Percentiles rank a stretch among this genome's conserved stretches.
Evolutionary conservation across 257 asterid species (phyloP).

Genomic region (Catharanthus roseus): DNA sequence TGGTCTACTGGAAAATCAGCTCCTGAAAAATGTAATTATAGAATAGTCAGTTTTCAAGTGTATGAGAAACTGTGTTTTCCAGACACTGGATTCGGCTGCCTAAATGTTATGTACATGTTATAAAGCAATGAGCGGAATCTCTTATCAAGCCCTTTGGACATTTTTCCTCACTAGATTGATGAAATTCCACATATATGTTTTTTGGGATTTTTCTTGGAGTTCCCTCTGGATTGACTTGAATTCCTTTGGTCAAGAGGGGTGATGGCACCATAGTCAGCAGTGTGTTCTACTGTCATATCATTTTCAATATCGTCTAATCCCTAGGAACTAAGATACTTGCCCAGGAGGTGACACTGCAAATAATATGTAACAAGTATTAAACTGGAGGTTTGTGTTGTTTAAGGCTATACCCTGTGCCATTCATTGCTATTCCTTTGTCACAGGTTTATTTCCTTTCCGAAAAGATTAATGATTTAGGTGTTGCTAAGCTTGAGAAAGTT

Average conservation of each 20-base stretch:
- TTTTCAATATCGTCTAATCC: not conserved
- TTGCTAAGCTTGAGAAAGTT: not conserved
- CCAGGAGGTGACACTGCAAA: not conserved
- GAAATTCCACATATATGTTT: not conserved
- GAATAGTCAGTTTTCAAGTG: not conserved
- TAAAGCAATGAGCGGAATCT: not conserved
- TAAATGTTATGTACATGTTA: not conserved
- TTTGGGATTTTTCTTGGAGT: not conserved
- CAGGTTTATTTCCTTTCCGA: not conserved
- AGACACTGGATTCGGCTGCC: no score
- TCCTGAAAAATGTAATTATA: not conserved
- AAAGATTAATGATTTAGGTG: not conserved
- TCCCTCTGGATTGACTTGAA: not conserved
- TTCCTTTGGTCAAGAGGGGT: not conserved
- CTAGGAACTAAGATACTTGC: not conserved
- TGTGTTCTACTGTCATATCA: not conserved
- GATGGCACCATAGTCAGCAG: not conserved
- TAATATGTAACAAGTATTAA: not conserved
- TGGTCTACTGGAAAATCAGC: not conserved
- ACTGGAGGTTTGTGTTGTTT: not conserved
- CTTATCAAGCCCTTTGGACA: not conserved
- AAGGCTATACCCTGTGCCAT: not conserved
- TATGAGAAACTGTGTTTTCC: no score
- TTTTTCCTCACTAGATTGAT: not conserved
- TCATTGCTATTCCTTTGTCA: not conserved